Base-by-base conservation (phyloP, 208 protist genomes). In the Perkinsela sp. region DNA sequence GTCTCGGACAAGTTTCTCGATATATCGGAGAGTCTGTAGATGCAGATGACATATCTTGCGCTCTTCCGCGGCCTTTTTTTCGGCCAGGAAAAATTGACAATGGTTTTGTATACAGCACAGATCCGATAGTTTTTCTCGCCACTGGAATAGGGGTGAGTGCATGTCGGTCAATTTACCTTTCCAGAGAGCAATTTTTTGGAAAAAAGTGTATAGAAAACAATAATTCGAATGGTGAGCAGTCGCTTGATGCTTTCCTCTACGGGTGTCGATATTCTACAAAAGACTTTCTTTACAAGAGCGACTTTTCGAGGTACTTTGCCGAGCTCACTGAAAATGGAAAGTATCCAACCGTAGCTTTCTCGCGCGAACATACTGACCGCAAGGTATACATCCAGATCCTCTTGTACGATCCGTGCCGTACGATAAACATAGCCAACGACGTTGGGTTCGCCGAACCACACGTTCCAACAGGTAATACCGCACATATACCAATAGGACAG, bases 101-200 rank as follows among this genome's bases (percentile, higher is more conserved):
- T 57, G 22, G 22, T 57, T n/a, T 22, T 57, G 13, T 57, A 22
- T n/a, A 57, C 6, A n/a, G 13, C 40, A 6, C 22, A 57, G 40
- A 57, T 57, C 40, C 40, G 22, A 57, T 57, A n/a, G 22, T 57
- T 57, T 57, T 57, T 57, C 22, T 6, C 40, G 6, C 40, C 6
- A 57, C 40, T 57, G 40, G 40, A 57, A 22, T 57, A 22, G 40
- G 40, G 22, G 22, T 57, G 13, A 22, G 40, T 6, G 40, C 22
- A 57, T 57, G 40, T 57, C 40, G 40, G 40, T 57, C 40, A 57
- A 57, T 57, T n/a, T 57, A 57, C 22, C 40, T 57, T n/a, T 57
- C 40, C 6, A 57, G 40, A 57, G 22, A 57, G 40, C 13, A 57
- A 57, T n/a, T 57, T 22, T 57, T 57, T 22, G 6, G 13, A 22